Percentiles rank a stretch among this genome's conserved stretches.
Evolutionary conservation across 768 basidiomycete genomes (phyloP).

Genomic region (Mrakia frigida): DNA sequence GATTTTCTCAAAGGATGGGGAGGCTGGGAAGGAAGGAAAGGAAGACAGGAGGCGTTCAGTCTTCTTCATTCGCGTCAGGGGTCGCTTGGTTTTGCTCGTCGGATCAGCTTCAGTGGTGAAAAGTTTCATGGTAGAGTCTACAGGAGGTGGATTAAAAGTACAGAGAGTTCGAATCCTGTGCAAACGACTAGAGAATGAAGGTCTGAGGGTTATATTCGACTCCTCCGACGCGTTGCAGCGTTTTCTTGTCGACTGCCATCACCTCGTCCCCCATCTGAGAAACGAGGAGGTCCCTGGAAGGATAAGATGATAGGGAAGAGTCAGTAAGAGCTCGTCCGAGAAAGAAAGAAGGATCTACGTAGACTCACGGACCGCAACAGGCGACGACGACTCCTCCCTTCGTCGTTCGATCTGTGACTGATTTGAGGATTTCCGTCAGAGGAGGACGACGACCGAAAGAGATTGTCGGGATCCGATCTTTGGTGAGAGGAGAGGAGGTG

Average conservation of each 20-base stretch:
- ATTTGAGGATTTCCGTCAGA: not conserved
- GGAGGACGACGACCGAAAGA: not conserved
- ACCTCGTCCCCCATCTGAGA: constrained; percentile 1
- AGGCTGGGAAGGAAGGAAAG: too few relatives aligned
- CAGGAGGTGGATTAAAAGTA: not conserved
- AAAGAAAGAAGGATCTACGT: not conserved
- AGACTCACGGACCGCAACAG: constrained; percentile 1
- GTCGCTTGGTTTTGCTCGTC: too few relatives aligned
- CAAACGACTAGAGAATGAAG: constrained; percentile 6
- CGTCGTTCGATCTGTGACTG: not conserved
- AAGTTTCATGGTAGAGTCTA: not conserved
- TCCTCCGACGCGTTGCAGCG: constrained; percentile 8
- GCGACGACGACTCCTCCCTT: not conserved
- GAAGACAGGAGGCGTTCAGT: too few relatives aligned
- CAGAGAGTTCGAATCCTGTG: too few relatives aligned
- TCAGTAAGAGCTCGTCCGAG: not conserved
- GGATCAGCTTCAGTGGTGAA: too few relatives aligned
- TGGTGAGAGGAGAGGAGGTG: not conserved
- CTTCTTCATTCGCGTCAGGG: too few relatives aligned
- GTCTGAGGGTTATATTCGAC: constrained; percentile 13
- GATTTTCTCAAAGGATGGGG: too few relatives aligned
- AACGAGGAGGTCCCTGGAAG: not conserved
- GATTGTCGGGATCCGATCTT: not conserved
- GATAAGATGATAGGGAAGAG: not conserved
- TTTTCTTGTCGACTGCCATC: not conserved